A percentile compares a stretch with the other conserved stretches of the same genome.
Evolutionary conservation across 2,329 filamentous ascomycete species (phyloP).

Genomic region (Hypoxylon sp.): DNA sequence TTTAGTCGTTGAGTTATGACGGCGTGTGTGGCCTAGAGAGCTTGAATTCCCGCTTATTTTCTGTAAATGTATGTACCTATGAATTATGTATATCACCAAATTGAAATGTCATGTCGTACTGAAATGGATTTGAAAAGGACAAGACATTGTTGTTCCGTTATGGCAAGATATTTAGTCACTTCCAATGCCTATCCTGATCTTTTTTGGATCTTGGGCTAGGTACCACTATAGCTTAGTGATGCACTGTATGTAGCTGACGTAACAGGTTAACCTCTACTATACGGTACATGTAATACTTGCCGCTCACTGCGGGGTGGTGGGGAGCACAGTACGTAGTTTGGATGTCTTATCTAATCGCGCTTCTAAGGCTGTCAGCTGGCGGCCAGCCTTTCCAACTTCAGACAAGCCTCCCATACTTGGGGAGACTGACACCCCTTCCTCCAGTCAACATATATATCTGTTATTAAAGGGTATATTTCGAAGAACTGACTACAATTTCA

Average conservation of each 20-base stretch:
- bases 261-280: too few species aligned
- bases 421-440: slow-evolving; percentile 8
- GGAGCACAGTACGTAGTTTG: neutral
- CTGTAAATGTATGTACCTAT: neutral
- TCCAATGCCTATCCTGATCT: too few species aligned
- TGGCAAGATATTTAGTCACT: too few species aligned
- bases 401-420: slow-evolving; percentile 14
- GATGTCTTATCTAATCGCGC: slow-evolving; percentile 26
- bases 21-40: neutral
- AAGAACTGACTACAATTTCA: neutral
- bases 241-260: too few species aligned
- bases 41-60: neutral
- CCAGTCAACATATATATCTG: neutral
- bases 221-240: too few species aligned
- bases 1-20: slow-evolving; percentile 40
- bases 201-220: too few species aligned
- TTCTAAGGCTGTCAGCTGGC: slow-evolving; percentile 39
- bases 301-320: slow-evolving; percentile 22
- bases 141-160: too few species aligned
- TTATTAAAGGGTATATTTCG: slow-evolving; percentile 7
- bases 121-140: too few species aligned
- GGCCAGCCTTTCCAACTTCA: slow-evolving; percentile 38
- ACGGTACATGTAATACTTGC: too few species aligned
- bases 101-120: too few species aligned
- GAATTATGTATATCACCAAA: neutral